phyloP scores from a whole-genome alignment of 176 grass and related monocot species.

The Eremochloa ophiuroides region DNA sequence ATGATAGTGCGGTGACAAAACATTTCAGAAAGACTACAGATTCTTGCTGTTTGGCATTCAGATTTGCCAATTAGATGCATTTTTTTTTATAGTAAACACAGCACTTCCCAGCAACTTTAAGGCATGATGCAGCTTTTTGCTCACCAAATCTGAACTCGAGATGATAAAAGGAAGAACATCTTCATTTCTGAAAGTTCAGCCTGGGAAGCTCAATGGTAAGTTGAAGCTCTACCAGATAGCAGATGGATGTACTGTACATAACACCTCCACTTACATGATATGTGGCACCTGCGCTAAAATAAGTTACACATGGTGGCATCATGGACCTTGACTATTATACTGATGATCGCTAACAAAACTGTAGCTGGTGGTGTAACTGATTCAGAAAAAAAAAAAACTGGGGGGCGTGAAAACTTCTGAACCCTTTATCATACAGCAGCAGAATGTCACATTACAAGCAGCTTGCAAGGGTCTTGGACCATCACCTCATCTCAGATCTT shows the following conservation, averaged over 20 bases:
- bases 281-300: constrained; percentile 4
- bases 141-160: neutral
- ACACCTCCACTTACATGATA: constrained; percentile 33
- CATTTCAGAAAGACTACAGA: neutral
- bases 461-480: neutral
- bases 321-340: constrained; percentile 15
- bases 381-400: neutral
- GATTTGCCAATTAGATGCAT: neutral
- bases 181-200: constrained; percentile 1
- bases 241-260: constrained; percentile 49
- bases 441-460: constrained; percentile 1
- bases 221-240: constrained; percentile 25
- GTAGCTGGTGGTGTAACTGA: constrained; percentile 25
- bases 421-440: constrained; percentile 2
- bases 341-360: constrained; percentile 44
- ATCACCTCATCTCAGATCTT: constrained; percentile 53
- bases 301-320: constrained; percentile 30
- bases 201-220: neutral
- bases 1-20: neutral
- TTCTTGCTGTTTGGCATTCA: neutral
- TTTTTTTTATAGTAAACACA: neutral
- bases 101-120: neutral
- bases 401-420: neutral
- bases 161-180: neutral
- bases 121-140: neutral